phyloP scores from a whole-genome alignment of 2,329 filamentous ascomycete genomes.

The Leptodontidium sp. region DNA sequence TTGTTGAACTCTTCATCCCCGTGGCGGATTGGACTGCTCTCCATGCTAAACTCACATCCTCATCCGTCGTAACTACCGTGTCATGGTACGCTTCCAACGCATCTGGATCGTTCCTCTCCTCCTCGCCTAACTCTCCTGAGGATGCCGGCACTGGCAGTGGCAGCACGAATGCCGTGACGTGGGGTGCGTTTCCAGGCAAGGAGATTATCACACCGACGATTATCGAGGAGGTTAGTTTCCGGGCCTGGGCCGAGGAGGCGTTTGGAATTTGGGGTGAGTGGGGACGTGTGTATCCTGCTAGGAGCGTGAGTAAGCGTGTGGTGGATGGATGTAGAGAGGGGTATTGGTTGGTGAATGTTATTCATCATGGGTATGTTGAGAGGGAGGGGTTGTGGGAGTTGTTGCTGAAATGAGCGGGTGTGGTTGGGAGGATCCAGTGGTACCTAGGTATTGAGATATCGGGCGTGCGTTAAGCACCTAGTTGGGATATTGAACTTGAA shows the following conservation, averaged over 20 bases:
- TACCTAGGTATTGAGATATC: not conserved
- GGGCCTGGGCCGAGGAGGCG: constrained; percentile 93
- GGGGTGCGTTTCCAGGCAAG: constrained; percentile 94
- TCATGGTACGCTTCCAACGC: constrained; percentile 90
- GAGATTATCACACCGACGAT: constrained; percentile 97
- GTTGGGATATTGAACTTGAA: not conserved
- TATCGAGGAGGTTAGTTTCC: constrained; percentile 93
- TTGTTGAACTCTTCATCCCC: constrained; percentile 95
- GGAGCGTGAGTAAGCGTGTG: constrained; percentile 74
- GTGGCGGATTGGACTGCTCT: constrained; percentile 74
- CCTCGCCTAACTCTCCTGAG: constrained; percentile 49
- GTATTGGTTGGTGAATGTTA: constrained; percentile 90
- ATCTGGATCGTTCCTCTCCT: constrained; percentile 79
- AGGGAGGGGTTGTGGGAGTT: constrained; percentile 76
- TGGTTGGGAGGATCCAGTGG: not conserved
- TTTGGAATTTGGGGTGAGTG: constrained; percentile 96
- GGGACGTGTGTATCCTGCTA: constrained; percentile 80
- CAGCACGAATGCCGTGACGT: constrained; percentile 95
- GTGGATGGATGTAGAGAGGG: constrained; percentile 73
- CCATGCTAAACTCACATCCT: constrained; percentile 65
- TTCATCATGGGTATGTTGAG: constrained; percentile 81
- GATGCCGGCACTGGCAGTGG: constrained; percentile 46
- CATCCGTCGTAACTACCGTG: constrained; percentile 69
- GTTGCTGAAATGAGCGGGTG: constrained; percentile 50
- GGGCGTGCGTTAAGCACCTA: not conserved